phyloP scores from a whole-genome alignment of 208 protist genomes.

The Wallacemonas collosoma region DNA sequence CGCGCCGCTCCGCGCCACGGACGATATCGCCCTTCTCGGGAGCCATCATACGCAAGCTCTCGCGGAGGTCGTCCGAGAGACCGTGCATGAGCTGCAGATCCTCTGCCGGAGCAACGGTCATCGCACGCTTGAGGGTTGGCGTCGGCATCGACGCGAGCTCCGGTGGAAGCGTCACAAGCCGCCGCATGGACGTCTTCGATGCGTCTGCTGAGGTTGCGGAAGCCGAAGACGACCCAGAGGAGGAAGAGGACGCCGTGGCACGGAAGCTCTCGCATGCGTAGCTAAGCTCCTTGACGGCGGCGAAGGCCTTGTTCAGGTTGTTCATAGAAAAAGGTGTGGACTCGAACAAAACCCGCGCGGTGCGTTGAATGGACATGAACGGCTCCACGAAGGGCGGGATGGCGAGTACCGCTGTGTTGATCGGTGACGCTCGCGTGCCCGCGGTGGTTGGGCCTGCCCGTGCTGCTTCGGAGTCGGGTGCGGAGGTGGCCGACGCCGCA shows the following conservation, averaged over 20 bases:
- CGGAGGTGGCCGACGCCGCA: neutral
- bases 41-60: slow-evolving; percentile 18
- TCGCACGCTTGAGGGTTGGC: slow-evolving; percentile 35
- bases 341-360: slow-evolving; percentile 61
- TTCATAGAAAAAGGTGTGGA: slow-evolving; percentile 62
- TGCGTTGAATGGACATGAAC: slow-evolving; percentile 35
- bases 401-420: neutral
- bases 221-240: neutral
- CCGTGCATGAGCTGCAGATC: slow-evolving; percentile 52
- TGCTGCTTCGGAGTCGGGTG: neutral
- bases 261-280: slow-evolving; percentile 47
- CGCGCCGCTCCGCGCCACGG: slow-evolving; percentile 19
- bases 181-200: slow-evolving; percentile 15
- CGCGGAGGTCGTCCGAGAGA: slow-evolving; percentile 44
- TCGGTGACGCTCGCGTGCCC: neutral
- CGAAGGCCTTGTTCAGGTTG: slow-evolving; percentile 72
- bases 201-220: neutral
- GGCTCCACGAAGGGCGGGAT: slow-evolving; percentile 23
- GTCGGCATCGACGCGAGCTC: slow-evolving; percentile 21
- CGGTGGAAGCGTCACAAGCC: slow-evolving; percentile 13
- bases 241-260: neutral
- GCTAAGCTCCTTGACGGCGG: slow-evolving; percentile 73
- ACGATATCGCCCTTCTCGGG: slow-evolving; percentile 24
- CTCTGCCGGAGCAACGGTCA: slow-evolving; percentile 45
- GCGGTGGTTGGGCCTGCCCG: slow-evolving; percentile 1